phyloP scores from a whole-genome alignment of 2,329 filamentous ascomycete species.

The Diaporthe velutina region DNA sequence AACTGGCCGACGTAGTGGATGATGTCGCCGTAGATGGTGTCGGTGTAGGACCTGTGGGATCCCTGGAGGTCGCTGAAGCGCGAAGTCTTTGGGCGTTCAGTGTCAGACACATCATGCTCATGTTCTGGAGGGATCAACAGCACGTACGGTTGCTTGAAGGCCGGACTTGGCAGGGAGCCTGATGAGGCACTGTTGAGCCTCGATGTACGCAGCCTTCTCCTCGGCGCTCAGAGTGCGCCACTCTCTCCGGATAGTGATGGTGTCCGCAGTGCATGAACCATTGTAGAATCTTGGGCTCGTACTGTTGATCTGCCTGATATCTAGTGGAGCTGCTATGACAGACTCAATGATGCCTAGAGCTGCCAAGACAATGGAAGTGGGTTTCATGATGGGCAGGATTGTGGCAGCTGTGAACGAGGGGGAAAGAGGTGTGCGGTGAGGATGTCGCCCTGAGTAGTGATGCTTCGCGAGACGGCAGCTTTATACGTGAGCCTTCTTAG shows the following conservation, averaged over 20 bases:
- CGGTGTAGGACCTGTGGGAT: constrained; percentile 21
- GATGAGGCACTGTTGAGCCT: constrained; percentile 22
- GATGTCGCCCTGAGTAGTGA: not conserved
- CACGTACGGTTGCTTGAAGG: not conserved
- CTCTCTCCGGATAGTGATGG: constrained; percentile 27
- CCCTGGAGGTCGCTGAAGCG: constrained; percentile 31
- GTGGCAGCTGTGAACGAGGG: not conserved
- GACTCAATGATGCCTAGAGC: not conserved
- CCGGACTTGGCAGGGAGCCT: constrained; percentile 15
- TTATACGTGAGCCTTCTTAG: not conserved
- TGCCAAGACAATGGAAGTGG: not conserved
- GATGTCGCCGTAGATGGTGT: constrained; percentile 21
- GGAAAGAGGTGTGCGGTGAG: not conserved
- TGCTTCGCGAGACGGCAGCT: not conserved
- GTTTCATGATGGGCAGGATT: not conserved
- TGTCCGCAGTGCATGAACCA: constrained; percentile 23
- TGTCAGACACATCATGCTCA: not conserved
- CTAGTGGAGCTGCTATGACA: not conserved
- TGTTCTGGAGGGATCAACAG: not conserved
- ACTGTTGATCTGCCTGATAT: not conserved
- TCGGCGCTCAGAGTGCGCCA: constrained; percentile 22
- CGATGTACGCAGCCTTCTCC: constrained; percentile 13
- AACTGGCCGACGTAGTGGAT: constrained; percentile 33
- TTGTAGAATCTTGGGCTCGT: constrained; percentile 26
- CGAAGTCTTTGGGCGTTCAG: not conserved